phyloP scores from a whole-genome alignment of 192 early-diverging fungal species.

The Umbelopsis ramanniana region DNA sequence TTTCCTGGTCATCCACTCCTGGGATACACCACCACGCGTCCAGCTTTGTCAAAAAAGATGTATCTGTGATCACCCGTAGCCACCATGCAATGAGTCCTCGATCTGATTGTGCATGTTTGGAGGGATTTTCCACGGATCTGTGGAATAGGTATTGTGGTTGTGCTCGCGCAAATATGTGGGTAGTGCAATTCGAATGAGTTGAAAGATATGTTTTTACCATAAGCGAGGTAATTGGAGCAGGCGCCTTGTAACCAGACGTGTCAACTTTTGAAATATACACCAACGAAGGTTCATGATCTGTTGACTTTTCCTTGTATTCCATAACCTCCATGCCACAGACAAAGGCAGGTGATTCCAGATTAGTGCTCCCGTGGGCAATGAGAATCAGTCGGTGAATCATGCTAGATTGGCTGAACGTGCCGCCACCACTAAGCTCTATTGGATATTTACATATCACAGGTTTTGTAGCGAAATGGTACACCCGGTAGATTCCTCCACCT shows the following conservation, averaged over 20 bases:
- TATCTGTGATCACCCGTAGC: slow-evolving; percentile 48
- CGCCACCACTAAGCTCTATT: slow-evolving; percentile 9
- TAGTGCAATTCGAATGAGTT: slow-evolving; percentile 22
- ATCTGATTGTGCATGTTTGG: slow-evolving; percentile 70
- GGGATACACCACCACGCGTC: slow-evolving; percentile 62
- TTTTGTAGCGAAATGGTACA: slow-evolving; percentile 8
- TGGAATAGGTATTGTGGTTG: slow-evolving; percentile 90
- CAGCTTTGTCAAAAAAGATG: slow-evolving; percentile 19
- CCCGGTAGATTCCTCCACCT: background rate
- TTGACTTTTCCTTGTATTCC: slow-evolving; percentile 23
- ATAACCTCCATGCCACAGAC: slow-evolving; percentile 32
- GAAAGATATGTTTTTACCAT: slow-evolving; percentile 46
- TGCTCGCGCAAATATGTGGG: slow-evolving; percentile 80
- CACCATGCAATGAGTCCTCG: slow-evolving; percentile 77
- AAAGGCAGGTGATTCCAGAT: background rate
- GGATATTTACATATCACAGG: slow-evolving; percentile 13
- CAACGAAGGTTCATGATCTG: background rate
- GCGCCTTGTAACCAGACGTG: slow-evolving; percentile 38
- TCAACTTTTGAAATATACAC: slow-evolving; percentile 55
- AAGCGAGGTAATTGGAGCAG: slow-evolving; percentile 29
- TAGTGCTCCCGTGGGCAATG: background rate
- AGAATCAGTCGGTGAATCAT: slow-evolving; percentile 10
- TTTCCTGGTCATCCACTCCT: slow-evolving; percentile 46
- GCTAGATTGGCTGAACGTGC: slow-evolving; percentile 15
- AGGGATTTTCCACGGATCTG: slow-evolving; percentile 62